These are phyloP conservation scores for Aspergillus flavus DNA, from an alignment of 2,329 filamentous ascomycete genomes.

Conservation along the genomic window DNA sequence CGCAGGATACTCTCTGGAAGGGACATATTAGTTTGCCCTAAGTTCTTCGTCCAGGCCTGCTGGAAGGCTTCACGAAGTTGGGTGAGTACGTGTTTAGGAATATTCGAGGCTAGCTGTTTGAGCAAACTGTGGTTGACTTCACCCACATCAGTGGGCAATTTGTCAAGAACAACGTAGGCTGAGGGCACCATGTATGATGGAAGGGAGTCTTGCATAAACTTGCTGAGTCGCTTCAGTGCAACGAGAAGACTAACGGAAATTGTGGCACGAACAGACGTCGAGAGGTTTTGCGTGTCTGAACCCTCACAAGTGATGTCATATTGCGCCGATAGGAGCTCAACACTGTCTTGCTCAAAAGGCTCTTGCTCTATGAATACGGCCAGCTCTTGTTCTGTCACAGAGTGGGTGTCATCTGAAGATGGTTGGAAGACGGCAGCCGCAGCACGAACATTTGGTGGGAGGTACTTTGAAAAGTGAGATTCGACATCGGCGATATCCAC, in stretches of 20 bases:
- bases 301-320: conserved; percentile 26
- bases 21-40: conserved; percentile 35
- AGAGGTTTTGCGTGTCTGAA: conserved; percentile 14
- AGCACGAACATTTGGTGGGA: conserved; percentile 34
- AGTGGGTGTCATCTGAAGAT: conserved; percentile 1
- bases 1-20: conserved; percentile 39
- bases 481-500: conserved; percentile 47
- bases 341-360: conserved; percentile 23
- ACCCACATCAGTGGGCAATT: conserved; percentile 32
- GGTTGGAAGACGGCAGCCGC: conserved; percentile 30
- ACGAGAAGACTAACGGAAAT: conserved; percentile 36
- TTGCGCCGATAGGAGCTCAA: conserved; percentile 30
- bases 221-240: conserved; percentile 47
- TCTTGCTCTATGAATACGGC: conserved; percentile 39
- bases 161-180: conserved; percentile 46
- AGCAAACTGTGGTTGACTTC: conserved; percentile 36
- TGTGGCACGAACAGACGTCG: conserved; percentile 20
- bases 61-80: conserved; percentile 24
- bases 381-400: conserved; percentile 26
- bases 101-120: conserved; percentile 32
- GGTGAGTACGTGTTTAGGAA: conserved; percentile 20
- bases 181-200: conserved; percentile 51
- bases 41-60: conserved; percentile 37
- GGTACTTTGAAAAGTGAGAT: conserved; percentile 37
- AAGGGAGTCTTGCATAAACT: conserved; percentile 45